A percentile compares a stretch with the other conserved stretches of the same genome.
These are phyloP conservation scores for Elsinoe australis DNA, from an alignment of 2,329 filamentous ascomycete genomes.

Conservation along the genomic window DNA sequence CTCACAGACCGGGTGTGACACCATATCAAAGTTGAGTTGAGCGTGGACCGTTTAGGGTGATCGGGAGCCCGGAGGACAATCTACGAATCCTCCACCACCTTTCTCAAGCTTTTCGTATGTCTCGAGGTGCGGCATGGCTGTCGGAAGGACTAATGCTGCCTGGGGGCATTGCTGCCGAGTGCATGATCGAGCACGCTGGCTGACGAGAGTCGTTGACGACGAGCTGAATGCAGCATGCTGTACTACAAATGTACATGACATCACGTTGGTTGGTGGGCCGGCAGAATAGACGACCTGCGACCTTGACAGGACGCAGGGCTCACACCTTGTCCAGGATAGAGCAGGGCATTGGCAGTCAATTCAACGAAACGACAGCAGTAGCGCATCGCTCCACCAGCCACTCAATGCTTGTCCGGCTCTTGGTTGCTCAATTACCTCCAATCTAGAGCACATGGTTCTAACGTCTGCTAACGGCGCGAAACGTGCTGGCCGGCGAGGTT, in stretches of 20 bases:
- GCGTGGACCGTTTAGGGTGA: background rate
- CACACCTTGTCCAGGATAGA: background rate
- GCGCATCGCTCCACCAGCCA: conserved; percentile 15
- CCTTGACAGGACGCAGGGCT: conserved; percentile 15
- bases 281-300: too few relatives aligned
- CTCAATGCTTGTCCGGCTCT: conserved; percentile 9
- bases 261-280: background rate
- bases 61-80: background rate
- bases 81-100: background rate
- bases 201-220: conserved; percentile 6
- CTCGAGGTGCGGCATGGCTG: too few relatives aligned
- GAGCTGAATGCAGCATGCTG: background rate
- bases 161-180: too few relatives aligned
- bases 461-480: conserved; percentile 2
- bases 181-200: too few relatives aligned
- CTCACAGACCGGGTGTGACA: conserved; percentile 7
- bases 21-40: conserved; percentile 7
- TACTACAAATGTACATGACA: background rate
- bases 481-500: background rate
- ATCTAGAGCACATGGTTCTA: conserved; percentile 13
- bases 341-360: background rate
- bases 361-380: conserved; percentile 12
- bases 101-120: conserved; percentile 9
- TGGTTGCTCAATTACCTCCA: conserved; percentile 7
- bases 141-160: too few relatives aligned